phyloP scores from a whole-genome alignment of 2,329 filamentous ascomycete genomes.

The Penicillium crustosum region DNA sequence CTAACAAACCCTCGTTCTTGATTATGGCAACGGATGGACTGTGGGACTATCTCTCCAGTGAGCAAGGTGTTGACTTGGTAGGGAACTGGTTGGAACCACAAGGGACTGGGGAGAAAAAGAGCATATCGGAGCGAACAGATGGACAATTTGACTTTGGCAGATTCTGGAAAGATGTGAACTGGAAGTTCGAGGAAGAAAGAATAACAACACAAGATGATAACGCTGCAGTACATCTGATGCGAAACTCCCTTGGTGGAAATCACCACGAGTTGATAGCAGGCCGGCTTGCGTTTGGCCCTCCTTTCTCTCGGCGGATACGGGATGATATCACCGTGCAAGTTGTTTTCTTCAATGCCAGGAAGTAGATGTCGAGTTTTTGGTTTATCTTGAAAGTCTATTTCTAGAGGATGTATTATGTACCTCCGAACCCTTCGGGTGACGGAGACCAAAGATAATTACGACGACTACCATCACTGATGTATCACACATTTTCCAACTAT shows the following conservation, averaged over 20 bases:
- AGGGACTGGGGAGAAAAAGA: slow-evolving; percentile 36
- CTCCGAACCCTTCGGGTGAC: not conserved
- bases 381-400: not conserved
- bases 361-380: not conserved
- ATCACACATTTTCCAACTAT: not conserved
- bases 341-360: slow-evolving; percentile 32
- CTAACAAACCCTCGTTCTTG: slow-evolving; percentile 55
- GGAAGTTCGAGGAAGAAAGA: slow-evolving; percentile 43
- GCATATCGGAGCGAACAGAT: slow-evolving; percentile 25
- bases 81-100: slow-evolving; percentile 53
- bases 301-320: slow-evolving; percentile 40
- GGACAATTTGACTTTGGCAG: slow-evolving; percentile 25
- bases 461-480: not conserved
- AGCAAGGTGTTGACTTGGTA: slow-evolving; percentile 60
- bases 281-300: slow-evolving; percentile 28
- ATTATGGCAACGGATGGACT: slow-evolving; percentile 68
- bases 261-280: slow-evolving; percentile 36
- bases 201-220: slow-evolving; percentile 55
- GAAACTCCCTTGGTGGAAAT: slow-evolving; percentile 55
- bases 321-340: slow-evolving; percentile 57
- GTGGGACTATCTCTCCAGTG: slow-evolving; percentile 61
- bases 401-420: not conserved
- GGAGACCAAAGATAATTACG: not conserved
- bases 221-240: slow-evolving; percentile 52
- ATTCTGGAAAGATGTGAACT: slow-evolving; percentile 22